Evolutionary conservation across 2,329 filamentous ascomycete species (phyloP).

Genomic region (Sclerotinia borealis): DNA sequence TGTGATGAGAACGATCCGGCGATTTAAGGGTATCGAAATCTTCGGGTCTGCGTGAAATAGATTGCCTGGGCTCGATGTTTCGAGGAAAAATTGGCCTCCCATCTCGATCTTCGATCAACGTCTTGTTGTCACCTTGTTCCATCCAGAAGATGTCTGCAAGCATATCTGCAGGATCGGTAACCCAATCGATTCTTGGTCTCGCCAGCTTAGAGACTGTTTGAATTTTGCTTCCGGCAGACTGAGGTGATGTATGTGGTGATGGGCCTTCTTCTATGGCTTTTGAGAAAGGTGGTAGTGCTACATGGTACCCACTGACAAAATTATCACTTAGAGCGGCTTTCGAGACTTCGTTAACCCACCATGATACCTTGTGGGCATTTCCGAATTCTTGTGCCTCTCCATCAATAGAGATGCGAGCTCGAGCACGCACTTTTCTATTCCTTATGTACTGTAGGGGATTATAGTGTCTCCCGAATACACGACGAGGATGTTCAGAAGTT

Average conservation of each 20-base stretch:
- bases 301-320: constrained; percentile 31
- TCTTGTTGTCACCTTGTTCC: constrained; percentile 74
- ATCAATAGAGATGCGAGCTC: constrained; percentile 70
- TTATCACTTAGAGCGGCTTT: constrained; percentile 20
- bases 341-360: constrained; percentile 68
- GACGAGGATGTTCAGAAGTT: constrained; percentile 28
- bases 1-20: constrained; percentile 13
- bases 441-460: constrained; percentile 91
- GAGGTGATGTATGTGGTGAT: constrained; percentile 33
- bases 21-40: constrained; percentile 18
- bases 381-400: constrained; percentile 71
- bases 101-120: constrained; percentile 71
- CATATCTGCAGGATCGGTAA: constrained; percentile 74
- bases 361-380: constrained; percentile 62
- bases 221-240: constrained; percentile 37
- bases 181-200: constrained; percentile 78
- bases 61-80: constrained; percentile 33
- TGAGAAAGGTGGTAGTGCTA: constrained; percentile 39
- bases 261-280: constrained; percentile 22
- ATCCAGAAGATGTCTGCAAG: constrained; percentile 89
- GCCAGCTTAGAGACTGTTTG: constrained; percentile 47
- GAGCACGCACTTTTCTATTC: constrained; percentile 77
- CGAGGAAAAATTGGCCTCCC: constrained; percentile 66
- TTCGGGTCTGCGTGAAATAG: constrained; percentile 18
- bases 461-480: constrained; percentile 60